Evolutionary conservation across 257 asterid species (phyloP).

Genomic region (Fraxinus pennsylvanica): DNA sequence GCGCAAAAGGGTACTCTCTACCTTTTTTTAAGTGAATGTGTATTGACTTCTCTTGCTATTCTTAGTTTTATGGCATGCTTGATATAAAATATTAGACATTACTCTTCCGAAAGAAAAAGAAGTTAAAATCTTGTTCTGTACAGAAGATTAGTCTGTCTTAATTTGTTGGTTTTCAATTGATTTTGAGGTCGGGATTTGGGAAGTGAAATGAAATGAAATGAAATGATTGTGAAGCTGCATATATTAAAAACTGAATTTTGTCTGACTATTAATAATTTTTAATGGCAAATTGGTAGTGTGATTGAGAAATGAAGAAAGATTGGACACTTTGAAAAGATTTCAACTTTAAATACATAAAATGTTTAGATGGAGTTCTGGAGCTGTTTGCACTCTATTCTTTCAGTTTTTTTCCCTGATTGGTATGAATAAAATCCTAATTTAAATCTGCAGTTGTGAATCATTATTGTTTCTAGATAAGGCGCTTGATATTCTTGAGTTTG

Average conservation of each 20-base stretch:
- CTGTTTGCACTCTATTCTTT: background rate
- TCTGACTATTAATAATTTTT: too few species aligned
- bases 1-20: conserved; percentile 71
- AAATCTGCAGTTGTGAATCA: background rate
- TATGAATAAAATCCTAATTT: background rate
- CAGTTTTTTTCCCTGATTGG: background rate
- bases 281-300: too few species aligned
- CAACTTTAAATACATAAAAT: too few species aligned
- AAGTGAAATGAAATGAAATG: too few species aligned
- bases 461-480: background rate
- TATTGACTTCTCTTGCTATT: background rate
- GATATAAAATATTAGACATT: too few species aligned
- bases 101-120: too few species aligned
- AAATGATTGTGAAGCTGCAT: too few species aligned
- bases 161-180: background rate
- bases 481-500: background rate
- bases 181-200: background rate
- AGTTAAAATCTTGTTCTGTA: too few species aligned
- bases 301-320: too few species aligned
- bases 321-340: too few species aligned
- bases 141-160: too few species aligned
- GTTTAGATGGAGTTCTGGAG: background rate
- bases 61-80: background rate
- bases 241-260: too few species aligned
- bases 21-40: background rate